A percentile compares a stretch with the other conserved stretches of the same genome.
These are phyloP conservation scores for Picochlorum sp. DNA, from an alignment of 139 green algal species.

Conservation along the genomic window DNA sequence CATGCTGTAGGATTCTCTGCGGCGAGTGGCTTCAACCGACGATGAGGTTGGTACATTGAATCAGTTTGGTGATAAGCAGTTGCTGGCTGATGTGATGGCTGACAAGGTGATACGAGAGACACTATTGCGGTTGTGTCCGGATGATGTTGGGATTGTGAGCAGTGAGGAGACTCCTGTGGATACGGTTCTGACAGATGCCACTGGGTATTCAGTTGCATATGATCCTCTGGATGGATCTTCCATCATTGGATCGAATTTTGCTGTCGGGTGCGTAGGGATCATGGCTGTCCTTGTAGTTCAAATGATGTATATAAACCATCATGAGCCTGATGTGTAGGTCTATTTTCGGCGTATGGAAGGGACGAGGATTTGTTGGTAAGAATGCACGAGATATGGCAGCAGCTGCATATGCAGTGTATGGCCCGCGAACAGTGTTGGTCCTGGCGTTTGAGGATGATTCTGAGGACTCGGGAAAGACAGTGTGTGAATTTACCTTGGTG, in stretches of 20 bases:
- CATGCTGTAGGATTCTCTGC: background rate
- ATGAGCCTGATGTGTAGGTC: slow-evolving; percentile 27
- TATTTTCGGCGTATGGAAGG: slow-evolving; percentile 78
- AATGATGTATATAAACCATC: too few species aligned
- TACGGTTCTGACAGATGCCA: slow-evolving; percentile 13
- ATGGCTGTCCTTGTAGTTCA: background rate
- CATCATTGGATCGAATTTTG: slow-evolving; percentile 69
- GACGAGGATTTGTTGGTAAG: slow-evolving; percentile 41
- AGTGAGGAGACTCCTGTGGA: slow-evolving; percentile 65
- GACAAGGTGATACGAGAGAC: slow-evolving; percentile 37
- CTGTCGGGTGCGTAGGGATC: slow-evolving; percentile 31
- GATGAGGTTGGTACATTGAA: slow-evolving; percentile 34
- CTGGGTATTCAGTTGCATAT: slow-evolving; percentile 56
- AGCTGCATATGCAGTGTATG: slow-evolving; percentile 70
- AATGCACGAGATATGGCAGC: slow-evolving; percentile 48
- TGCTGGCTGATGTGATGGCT: slow-evolving; percentile 58
- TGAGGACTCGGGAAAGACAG: background rate
- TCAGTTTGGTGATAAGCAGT: slow-evolving; percentile 51
- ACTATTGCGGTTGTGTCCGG: background rate
- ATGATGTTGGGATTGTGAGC: slow-evolving; percentile 48
- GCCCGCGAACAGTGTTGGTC: slow-evolving; percentile 68
- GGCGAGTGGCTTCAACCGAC: slow-evolving; percentile 6
- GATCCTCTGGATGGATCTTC: slow-evolving; percentile 73
- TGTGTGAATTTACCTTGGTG: slow-evolving; percentile 35
- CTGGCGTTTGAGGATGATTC: slow-evolving; percentile 23